Conservation (phyloP, 129 eudicot genomes). For the Saussurea involucrata region DNA sequence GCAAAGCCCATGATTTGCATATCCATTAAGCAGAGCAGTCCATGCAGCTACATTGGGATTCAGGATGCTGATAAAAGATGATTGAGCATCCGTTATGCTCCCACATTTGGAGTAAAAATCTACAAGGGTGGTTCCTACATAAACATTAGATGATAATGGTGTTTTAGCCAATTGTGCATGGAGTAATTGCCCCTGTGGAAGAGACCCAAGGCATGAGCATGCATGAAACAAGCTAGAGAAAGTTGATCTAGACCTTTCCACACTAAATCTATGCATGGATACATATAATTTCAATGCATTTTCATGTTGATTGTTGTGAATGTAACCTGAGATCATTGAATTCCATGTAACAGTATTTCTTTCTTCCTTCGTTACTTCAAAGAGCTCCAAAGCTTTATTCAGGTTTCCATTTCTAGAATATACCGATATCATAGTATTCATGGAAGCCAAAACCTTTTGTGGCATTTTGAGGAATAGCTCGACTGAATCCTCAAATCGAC, state of each 20-base stretch:
- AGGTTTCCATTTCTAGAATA: conserved; percentile 49
- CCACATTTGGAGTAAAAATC: conserved; percentile 85
- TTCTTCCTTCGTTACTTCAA: conserved; percentile 50
- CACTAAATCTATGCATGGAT: conserved; percentile 37
- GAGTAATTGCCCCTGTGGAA: conserved; percentile 58
- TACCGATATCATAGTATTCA: conserved; percentile 58
- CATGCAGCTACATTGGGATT: conserved; percentile 70
- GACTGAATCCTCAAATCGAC: conserved; percentile 47
- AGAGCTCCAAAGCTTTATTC: conserved; percentile 61
- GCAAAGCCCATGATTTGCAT: conserved; percentile 53
- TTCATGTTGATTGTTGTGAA: conserved; percentile 56
- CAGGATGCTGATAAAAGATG: conserved; percentile 42
- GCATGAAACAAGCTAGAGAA: conserved; percentile 58
- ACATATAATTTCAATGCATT: conserved; percentile 41
- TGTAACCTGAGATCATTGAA: conserved; percentile 70
- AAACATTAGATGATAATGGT: conserved; percentile 50
- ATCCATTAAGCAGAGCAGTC: conserved; percentile 65
- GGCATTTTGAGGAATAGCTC: conserved; percentile 56
- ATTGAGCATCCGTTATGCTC: conserved; percentile 44
- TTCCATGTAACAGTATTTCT: conserved; percentile 61
- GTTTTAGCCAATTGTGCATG: conserved; percentile 56
- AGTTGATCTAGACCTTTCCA: conserved; percentile 54
- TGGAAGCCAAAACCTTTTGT: conserved; percentile 31
- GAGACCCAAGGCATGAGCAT: conserved; percentile 67
- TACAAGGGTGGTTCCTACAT: conserved; percentile 66